These are phyloP conservation scores for Aspergillus aculeatinus DNA, from an alignment of 2,329 filamentous ascomycete genomes.

Conservation along the genomic window DNA sequence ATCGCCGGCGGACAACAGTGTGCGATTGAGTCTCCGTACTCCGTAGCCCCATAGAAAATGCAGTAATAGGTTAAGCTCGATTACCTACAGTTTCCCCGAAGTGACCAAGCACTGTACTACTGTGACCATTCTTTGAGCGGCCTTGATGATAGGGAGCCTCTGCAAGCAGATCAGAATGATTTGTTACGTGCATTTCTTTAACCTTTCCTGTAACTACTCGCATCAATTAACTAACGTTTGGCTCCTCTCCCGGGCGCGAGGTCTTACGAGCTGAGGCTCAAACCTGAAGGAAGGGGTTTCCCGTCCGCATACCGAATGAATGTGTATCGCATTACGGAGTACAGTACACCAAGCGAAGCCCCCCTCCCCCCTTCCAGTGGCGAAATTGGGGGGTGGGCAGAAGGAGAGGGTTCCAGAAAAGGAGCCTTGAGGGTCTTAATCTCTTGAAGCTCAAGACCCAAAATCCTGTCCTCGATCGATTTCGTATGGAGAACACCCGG, in stretches of 20 bases:
- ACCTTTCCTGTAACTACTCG: neutral
- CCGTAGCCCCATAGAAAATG: too few species aligned
- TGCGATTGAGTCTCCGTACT: too few species aligned
- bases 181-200: neutral
- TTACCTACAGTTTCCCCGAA: too few species aligned
- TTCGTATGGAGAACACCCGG: too few species aligned
- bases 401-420: too few species aligned
- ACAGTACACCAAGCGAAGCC: neutral
- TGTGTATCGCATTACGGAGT: neutral
- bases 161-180: neutral
- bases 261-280: slow-evolving; percentile 3
- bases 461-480: too few species aligned
- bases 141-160: neutral
- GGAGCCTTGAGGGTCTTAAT: too few species aligned
- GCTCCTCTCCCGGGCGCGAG: neutral
- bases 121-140: neutral
- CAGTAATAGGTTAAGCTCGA: too few species aligned
- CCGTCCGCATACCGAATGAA: too few species aligned
- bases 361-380: neutral
- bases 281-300: neutral
- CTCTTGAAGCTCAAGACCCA: too few species aligned
- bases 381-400: neutral
- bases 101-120: neutral
- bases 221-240: neutral
- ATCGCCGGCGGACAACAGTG: too few species aligned